Percentiles rank a stretch among this genome's conserved stretches.
Conservation (phyloP, 768 basidiomycete genomes). For the Hortiboletus campestris region DNA sequence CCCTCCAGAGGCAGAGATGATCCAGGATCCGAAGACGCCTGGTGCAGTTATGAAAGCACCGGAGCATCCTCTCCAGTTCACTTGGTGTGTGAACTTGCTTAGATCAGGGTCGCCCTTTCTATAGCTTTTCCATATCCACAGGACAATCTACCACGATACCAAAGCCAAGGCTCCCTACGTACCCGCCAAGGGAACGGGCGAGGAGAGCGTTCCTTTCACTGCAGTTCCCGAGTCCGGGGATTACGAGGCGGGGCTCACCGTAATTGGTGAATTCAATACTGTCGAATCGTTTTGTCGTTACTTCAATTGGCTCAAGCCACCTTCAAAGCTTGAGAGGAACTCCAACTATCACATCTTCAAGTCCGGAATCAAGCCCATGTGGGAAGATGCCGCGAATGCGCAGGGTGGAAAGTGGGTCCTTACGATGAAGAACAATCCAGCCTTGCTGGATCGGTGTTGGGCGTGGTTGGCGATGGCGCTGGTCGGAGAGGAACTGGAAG, state of each 20-base stretch:
- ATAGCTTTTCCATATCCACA: slow-evolving; percentile 27
- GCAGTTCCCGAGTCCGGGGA: slow-evolving; percentile 62
- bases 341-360: slow-evolving; percentile 97
- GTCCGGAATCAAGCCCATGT: slow-evolving; percentile 93
- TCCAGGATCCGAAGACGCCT: slow-evolving; percentile 82
- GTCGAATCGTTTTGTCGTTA: slow-evolving; percentile 90
- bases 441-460: slow-evolving; percentile 84
- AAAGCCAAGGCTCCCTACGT: slow-evolving; percentile 61
- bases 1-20: slow-evolving; percentile 74
- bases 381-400: slow-evolving; percentile 92
- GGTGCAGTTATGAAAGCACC: slow-evolving; percentile 64
- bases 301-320: slow-evolving; percentile 93
- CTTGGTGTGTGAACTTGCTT: slow-evolving; percentile 52
- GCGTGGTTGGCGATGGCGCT: slow-evolving; percentile 88
- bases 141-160: slow-evolving; percentile 90
- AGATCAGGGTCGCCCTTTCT: neutral
- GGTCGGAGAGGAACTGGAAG: slow-evolving; percentile 65
- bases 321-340: slow-evolving; percentile 83
- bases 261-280: slow-evolving; percentile 87
- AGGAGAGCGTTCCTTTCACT: slow-evolving; percentile 32
- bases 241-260: slow-evolving; percentile 83
- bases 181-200: slow-evolving; percentile 10
- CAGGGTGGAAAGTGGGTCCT: slow-evolving; percentile 94
- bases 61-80: slow-evolving; percentile 82
- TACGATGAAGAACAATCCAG: slow-evolving; percentile 84